Percentiles rank a stretch among this genome's conserved stretches.
These are phyloP conservation scores for Euptelea pleiosperma DNA, from an alignment of 164 flowering plant genomes.

Conservation along the genomic window DNA sequence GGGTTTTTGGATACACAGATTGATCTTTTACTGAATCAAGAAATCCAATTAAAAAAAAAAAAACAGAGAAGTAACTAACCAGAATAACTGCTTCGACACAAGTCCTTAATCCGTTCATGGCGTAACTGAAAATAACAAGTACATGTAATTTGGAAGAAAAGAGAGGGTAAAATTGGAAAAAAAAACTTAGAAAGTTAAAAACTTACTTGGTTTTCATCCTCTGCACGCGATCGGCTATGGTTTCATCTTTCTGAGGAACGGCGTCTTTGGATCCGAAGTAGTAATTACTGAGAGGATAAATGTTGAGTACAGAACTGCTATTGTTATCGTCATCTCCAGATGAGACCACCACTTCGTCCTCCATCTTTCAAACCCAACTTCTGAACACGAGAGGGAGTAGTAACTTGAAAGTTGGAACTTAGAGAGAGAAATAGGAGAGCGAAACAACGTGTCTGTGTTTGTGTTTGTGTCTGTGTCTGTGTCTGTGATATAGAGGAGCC, in stretches of 20 bases:
- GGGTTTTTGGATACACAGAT: too few species aligned
- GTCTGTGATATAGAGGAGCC: too few species aligned
- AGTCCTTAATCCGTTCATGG: constrained; percentile 57
- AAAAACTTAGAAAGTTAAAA: neutral
- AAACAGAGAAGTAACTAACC: constrained; percentile 31
- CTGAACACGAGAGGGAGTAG: too few species aligned
- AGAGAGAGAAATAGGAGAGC: too few species aligned
- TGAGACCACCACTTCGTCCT: constrained; percentile 4
- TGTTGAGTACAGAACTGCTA: constrained; percentile 25
- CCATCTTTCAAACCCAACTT: constrained; percentile 17
- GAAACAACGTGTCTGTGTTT: too few species aligned
- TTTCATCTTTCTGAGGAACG: constrained; percentile 35
- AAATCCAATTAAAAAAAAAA: too few species aligned
- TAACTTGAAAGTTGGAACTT: too few species aligned
- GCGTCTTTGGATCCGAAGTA: constrained; percentile 61
- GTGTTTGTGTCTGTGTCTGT: too few species aligned
- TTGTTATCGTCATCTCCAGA: neutral
- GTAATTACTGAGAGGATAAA: constrained; percentile 62
- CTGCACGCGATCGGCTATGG: constrained; percentile 40
- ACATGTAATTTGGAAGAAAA: neutral
- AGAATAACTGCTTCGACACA: constrained; percentile 68
- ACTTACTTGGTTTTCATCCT: constrained; percentile 56
- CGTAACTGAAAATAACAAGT: constrained; percentile 40
- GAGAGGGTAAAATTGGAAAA: neutral
- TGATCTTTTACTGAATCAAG: too few species aligned